Percentiles rank a stretch among this genome's conserved stretches.
Conservation (phyloP, 2,329 filamentous ascomycete genomes). For the Cladophialophora yegresii region DNA sequence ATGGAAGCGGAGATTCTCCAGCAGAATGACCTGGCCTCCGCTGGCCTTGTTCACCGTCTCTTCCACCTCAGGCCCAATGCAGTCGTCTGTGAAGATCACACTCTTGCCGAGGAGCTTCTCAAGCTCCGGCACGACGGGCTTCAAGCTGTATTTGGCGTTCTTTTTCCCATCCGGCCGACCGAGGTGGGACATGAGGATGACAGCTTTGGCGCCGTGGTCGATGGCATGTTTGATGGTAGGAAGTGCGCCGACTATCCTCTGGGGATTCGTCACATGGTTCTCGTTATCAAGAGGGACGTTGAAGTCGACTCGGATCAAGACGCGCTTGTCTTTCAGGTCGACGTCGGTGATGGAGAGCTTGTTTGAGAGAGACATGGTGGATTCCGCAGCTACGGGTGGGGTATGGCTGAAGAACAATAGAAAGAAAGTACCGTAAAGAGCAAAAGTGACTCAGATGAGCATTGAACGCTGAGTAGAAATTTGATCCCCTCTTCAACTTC, state of each 20-base stretch:
- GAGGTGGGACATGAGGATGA: constrained; percentile 97
- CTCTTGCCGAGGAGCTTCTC: constrained; percentile 84
- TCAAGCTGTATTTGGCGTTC: constrained; percentile 91
- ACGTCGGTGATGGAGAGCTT: constrained; percentile 97
- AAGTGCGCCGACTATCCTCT: constrained; percentile 94
- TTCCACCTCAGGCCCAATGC: constrained; percentile 86
- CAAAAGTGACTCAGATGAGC: constrained; percentile 7
- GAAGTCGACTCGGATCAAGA: constrained; percentile 99
- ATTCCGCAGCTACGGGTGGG: not conserved
- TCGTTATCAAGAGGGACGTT: constrained; percentile 94
- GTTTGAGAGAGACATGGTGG: constrained; percentile 89
- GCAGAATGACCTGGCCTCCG: constrained; percentile 79
- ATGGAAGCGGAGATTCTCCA: constrained; percentile 99
- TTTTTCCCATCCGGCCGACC: constrained; percentile 88
- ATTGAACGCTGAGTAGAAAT: constrained; percentile 6
- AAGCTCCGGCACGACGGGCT: constrained; percentile 86
- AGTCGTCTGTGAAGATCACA: constrained; percentile 88
- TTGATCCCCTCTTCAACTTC: constrained; percentile 5
- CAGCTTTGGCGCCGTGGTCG: constrained; percentile 85
- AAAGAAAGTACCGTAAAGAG: constrained; percentile 4
- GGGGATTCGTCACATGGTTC: constrained; percentile 96
- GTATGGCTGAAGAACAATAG: constrained; percentile 1
- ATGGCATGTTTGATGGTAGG: constrained; percentile 94
- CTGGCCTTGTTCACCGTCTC: constrained; percentile 80
- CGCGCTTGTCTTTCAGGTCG: constrained; percentile 96